Evolutionary conservation across 306 rosid genomes (phyloP).

Genomic region (Cicer bijugum): DNA sequence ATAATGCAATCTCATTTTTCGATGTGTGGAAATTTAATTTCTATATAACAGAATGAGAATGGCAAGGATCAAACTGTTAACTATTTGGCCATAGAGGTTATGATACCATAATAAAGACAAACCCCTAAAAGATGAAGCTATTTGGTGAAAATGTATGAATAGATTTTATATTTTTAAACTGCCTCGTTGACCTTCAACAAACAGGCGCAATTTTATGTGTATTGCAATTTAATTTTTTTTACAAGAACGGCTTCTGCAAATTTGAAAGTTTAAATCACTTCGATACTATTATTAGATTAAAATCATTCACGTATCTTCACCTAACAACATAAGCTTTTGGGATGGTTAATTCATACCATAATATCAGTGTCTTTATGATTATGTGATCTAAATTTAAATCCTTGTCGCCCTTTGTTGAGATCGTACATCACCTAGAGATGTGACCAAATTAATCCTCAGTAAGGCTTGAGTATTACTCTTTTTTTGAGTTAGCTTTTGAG

Average conservation of each 20-base stretch:
- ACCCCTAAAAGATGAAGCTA: neutral
- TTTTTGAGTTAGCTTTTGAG: constrained; percentile 4
- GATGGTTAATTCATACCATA: constrained; percentile 7
- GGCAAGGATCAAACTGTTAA: neutral
- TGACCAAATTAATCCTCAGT: neutral
- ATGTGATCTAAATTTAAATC: neutral
- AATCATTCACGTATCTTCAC: neutral
- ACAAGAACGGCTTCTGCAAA: neutral
- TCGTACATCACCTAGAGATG: neutral
- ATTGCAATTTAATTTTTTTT: neutral
- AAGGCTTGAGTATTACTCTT: neutral
- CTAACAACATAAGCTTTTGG: neutral
- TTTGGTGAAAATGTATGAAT: neutral
- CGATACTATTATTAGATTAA: constrained; percentile 1
- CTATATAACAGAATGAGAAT: constrained; percentile 2
- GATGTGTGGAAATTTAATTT: constrained; percentile 1
- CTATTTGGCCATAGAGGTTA: neutral
- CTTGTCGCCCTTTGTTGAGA: neutral
- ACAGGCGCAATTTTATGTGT: neutral
- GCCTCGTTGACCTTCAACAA: neutral
- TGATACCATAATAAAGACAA: constrained; percentile 12
- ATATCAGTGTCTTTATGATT: neutral
- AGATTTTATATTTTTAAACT: neutral
- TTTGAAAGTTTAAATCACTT: constrained; percentile 1
- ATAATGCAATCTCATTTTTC: constrained; percentile 6